phyloP scores from a whole-genome alignment of 306 rosid genomes.

The Pyrus betulifolia region DNA sequence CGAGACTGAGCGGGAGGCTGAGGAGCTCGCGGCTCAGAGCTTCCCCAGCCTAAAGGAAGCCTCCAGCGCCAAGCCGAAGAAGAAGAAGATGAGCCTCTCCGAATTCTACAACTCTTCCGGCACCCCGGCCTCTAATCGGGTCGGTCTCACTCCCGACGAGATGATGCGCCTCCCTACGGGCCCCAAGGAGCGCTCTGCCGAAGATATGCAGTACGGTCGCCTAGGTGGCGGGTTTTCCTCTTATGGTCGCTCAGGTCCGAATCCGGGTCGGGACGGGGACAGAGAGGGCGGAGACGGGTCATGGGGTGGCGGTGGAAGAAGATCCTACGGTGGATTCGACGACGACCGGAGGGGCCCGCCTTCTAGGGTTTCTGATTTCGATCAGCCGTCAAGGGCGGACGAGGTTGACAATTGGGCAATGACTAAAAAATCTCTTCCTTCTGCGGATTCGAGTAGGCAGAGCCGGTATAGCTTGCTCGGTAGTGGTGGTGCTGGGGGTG shows the following conservation, averaged over 20 bases:
- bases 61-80: constrained; percentile 58
- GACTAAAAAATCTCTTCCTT: constrained; percentile 51
- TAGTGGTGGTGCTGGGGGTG: constrained; percentile 32
- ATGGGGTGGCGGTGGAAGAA: constrained; percentile 74
- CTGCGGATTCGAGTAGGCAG: constrained; percentile 61
- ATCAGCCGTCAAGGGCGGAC: constrained; percentile 92
- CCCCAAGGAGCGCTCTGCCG: constrained; percentile 67
- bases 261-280: constrained; percentile 42
- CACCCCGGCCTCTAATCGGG: background rate
- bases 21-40: constrained; percentile 51
- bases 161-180: constrained; percentile 80
- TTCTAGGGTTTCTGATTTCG: constrained; percentile 87
- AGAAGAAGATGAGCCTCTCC: constrained; percentile 52
- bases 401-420: constrained; percentile 88
- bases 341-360: constrained; percentile 62
- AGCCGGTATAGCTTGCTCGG: constrained; percentile 56
- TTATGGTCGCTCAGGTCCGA: constrained; percentile 38
- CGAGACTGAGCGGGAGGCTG: constrained; percentile 76
- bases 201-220: constrained; percentile 64
- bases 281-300: constrained; percentile 62
- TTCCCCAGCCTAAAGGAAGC: constrained; percentile 84
- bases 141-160: constrained; percentile 66
- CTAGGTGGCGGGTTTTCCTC: constrained; percentile 68
- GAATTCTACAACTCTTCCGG: constrained; percentile 23
- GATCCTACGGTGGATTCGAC: constrained; percentile 80